A percentile compares a stretch with the other conserved stretches of the same genome.
Evolutionary conservation across 768 basidiomycete species (phyloP).

Genomic region (Leccinum variicolor): DNA sequence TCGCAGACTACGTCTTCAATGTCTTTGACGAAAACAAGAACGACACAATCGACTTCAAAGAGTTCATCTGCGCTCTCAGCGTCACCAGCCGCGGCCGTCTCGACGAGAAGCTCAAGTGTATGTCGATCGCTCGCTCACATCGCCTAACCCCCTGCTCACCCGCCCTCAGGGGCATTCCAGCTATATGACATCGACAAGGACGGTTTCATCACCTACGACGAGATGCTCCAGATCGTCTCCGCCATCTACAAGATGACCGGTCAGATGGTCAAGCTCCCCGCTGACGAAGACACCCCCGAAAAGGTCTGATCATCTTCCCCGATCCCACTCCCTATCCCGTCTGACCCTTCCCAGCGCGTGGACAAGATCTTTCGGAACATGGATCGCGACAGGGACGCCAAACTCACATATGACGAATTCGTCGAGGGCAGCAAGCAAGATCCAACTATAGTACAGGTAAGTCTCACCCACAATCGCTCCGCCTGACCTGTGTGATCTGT

Average conservation of each 20-base stretch:
- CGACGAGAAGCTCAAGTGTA: constrained; percentile 98
- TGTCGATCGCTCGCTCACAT: constrained; percentile 38
- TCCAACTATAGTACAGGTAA: constrained; percentile 96
- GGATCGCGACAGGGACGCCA: constrained; percentile 94
- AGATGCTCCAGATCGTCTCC: constrained; percentile 98
- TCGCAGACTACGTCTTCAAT: constrained; percentile 98
- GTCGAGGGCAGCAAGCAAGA: constrained; percentile 98
- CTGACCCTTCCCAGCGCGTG: constrained; percentile 63
- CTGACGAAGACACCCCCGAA: constrained; percentile 99
- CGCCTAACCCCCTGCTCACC: constrained; percentile 11
- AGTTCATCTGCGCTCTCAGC: constrained; percentile 97
- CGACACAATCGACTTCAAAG: constrained; percentile 98
- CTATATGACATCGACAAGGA: constrained; percentile 99
- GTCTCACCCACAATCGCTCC: constrained; percentile 21
- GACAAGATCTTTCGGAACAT: constrained; percentile 98
- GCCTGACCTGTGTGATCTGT: constrained; percentile 16
- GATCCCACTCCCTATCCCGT: constrained; percentile 3
- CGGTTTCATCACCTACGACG: constrained; percentile 95
- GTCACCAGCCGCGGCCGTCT: constrained; percentile 89
- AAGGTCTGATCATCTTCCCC: constrained; percentile 54
- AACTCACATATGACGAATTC: constrained; percentile 93
- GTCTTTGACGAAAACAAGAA: constrained; percentile 95
- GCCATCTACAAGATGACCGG: constrained; percentile 99
- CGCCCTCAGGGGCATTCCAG: constrained; percentile 90
- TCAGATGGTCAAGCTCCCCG: constrained; percentile 97